Base-by-base conservation (phyloP, 176 grass and related monocot species). In the Zea luxurians region DNA sequence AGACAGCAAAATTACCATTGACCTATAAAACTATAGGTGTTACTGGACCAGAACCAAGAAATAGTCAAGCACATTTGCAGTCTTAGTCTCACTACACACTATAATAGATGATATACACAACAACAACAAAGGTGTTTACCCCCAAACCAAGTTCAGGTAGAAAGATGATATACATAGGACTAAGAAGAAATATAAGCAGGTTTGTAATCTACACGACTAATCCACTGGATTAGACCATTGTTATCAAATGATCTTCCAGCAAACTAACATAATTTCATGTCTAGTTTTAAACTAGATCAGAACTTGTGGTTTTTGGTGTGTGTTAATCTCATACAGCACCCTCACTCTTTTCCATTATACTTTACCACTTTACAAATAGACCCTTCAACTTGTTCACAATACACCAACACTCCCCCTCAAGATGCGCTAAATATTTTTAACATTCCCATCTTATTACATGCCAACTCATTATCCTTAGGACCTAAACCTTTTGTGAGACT, bases 231-330 rank as follows among this genome's bases (percentile, higher is more conserved):
- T 73, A 20, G 18, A 74, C 3, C 10, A 58, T 13, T 67, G 12
- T 54, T 54, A 64, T 66, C 46, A 67, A 66, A 59, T 64, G 48
- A 80, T 70, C 45, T 55, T 48, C 36, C 71, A 37, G 76, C 18
- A 84, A 58, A 64, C 48, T 84, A 38, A 35, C 40, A 61, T 1
- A 55, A 63, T 20, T 40, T 6, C 54, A 80, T 5, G 13, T 8
- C 20, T 7, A 70, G 46, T 66, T 78, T 75, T 76, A 1, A 76
- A 80, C 71, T 65, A n/a, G 57, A 80, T 9, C 69, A 17, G 27
- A 64, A 70, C 8, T 73, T n/a, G n/a, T n/a, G n/a, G n/a, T n/a
- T n/a, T n/a, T n/a, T n/a, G n/a, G n/a, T n/a, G n/a, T n/a, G n/a
- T n/a, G n/a, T n/a, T n/a, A n/a, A n/a, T n/a, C n/a, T n/a, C n/a